Evolutionary conservation across 2,329 filamentous ascomycete species (phyloP).

Genomic region (Sphaerulina populicola): DNA sequence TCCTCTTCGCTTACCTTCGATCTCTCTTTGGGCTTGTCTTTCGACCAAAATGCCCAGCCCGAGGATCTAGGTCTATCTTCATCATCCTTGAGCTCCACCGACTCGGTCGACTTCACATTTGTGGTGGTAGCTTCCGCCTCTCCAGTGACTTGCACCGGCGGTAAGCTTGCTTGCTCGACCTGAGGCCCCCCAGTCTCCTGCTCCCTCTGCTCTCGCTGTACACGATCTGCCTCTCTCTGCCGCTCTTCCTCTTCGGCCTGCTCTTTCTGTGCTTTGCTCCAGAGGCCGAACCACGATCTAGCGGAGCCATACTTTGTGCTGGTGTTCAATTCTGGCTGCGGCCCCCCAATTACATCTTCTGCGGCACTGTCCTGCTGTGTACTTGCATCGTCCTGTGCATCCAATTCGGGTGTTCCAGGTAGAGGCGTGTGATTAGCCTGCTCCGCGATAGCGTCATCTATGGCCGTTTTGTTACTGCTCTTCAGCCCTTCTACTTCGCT

Average conservation of each 20-base stretch:
- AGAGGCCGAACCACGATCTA: constrained; percentile 44
- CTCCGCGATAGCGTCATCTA: constrained; percentile 25
- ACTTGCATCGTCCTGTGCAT: constrained; percentile 5
- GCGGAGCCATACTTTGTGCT: constrained; percentile 16
- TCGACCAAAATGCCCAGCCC: constrained; percentile 77
- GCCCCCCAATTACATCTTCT: constrained; percentile 5
- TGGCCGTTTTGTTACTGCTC: constrained; percentile 25
- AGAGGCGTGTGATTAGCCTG: constrained; percentile 38
- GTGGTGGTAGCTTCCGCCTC: constrained; percentile 9
- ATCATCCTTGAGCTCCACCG: constrained; percentile 3
- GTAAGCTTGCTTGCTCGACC: constrained; percentile 5
- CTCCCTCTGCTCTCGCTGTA: background rate
- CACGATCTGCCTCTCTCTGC: constrained; percentile 14
- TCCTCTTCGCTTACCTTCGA: constrained; percentile 45
- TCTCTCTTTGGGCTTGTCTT: constrained; percentile 42
- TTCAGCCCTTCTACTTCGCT: constrained; percentile 31
- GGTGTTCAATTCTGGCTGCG: constrained; percentile 23
- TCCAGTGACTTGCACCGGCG: constrained; percentile 14
- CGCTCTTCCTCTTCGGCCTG: constrained; percentile 25
- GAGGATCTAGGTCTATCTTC: constrained; percentile 41
- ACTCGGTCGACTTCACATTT: constrained; percentile 3
- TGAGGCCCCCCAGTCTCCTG: constrained; percentile 15
- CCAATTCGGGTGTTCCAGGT: constrained; percentile 29
- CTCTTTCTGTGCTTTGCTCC: constrained; percentile 43
- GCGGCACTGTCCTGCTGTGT: background rate